Evolutionary conservation across 2,329 filamentous ascomycete species (phyloP), one percentile per base, ranked within the genome.

Genomic region (Plenodomus lindquistii): DNA sequence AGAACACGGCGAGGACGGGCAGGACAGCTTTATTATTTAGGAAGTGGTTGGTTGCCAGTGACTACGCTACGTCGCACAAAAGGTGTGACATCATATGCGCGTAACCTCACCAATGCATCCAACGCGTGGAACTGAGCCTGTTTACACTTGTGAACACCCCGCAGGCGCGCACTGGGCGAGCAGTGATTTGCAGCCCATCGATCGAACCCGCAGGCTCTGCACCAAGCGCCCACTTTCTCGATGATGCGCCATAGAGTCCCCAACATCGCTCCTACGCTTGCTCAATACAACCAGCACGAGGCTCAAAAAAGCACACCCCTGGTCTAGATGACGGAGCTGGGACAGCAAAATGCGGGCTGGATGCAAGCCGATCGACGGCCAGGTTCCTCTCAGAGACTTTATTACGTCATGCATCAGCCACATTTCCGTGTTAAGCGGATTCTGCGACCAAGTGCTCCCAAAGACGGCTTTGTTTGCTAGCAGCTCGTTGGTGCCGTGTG

Each of bases 21-120:
- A 52, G 46, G 45, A 44, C 48, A 52, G 52, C 54, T 59, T 59
- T 59, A 55, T 54, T 59, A 57, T 55, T 57, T 54, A 49, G 36
- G 51, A 35, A 40, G 54, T 3, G 21, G 37, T 18, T 40, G 37
- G 37, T 22, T 40, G 37, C 21, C 21, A 31, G 27, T 37, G 16
- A n/a, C n/a, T n/a, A n/a, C n/a, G n/a, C n/a, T n/a, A n/a, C n/a
- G 35, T 37, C 16, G 35, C 35, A 37, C 35, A 19, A 37, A 20
- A 37, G n/a, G n/a, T n/a, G n/a, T 20, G 16, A 37, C 35, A 20
- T 37, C 35, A 37, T 37, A 15, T 18, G 35, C 35, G 35, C 35
- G 35, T 37, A 17, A 20, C 18, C 16, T 9, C 9, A 18, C 6
- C 13, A 17, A 18, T 11, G 4, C 35, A 37, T 8, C 4, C 35